These are phyloP conservation scores for Cucurbita moschata DNA, from an alignment of 306 rosid genomes.

Conservation along the genomic window DNA sequence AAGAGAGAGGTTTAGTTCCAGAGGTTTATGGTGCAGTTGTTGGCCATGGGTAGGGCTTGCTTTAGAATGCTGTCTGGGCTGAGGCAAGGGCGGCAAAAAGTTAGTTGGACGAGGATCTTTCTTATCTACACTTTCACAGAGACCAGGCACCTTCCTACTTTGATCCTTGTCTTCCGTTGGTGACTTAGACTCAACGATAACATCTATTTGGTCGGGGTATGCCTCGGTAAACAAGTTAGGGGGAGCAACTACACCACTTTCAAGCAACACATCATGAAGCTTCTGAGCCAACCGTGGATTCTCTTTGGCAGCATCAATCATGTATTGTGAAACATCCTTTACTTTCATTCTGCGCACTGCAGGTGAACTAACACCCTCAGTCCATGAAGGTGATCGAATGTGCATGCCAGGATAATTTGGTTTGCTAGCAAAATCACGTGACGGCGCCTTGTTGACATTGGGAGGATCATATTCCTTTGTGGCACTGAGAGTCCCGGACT, in stretches of 20 bases:
- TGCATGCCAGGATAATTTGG: slow-evolving; percentile 40
- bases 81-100: slow-evolving; percentile 59
- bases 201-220: slow-evolving; percentile 46
- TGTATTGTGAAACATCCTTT: slow-evolving; percentile 82
- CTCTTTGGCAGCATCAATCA: slow-evolving; percentile 96
- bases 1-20: slow-evolving; percentile 33
- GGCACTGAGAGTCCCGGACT: slow-evolving; percentile 26
- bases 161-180: slow-evolving; percentile 30
- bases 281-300: slow-evolving; percentile 86
- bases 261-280: slow-evolving; percentile 81
- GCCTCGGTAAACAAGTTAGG: slow-evolving; percentile 68
- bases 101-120: slow-evolving; percentile 22
- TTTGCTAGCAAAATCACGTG: slow-evolving; percentile 29
- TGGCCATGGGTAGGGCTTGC: slow-evolving; percentile 35
- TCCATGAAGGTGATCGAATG: slow-evolving; percentile 94
- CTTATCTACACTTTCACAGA: slow-evolving; percentile 21
- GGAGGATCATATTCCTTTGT: slow-evolving; percentile 38
- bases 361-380: slow-evolving; percentile 86
- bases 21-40: slow-evolving; percentile 32
- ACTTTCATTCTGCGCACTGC: slow-evolving; percentile 60
- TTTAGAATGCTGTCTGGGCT: slow-evolving; percentile 29
- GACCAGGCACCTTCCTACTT: slow-evolving; percentile 20
- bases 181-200: slow-evolving; percentile 25
- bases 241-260: slow-evolving; percentile 94
- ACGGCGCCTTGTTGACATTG: slow-evolving; percentile 26